These are phyloP conservation scores for Cutaneotrichosporon cyanovorans DNA, from an alignment of 1,284 basidiomycete species.

Conservation along the genomic window DNA sequence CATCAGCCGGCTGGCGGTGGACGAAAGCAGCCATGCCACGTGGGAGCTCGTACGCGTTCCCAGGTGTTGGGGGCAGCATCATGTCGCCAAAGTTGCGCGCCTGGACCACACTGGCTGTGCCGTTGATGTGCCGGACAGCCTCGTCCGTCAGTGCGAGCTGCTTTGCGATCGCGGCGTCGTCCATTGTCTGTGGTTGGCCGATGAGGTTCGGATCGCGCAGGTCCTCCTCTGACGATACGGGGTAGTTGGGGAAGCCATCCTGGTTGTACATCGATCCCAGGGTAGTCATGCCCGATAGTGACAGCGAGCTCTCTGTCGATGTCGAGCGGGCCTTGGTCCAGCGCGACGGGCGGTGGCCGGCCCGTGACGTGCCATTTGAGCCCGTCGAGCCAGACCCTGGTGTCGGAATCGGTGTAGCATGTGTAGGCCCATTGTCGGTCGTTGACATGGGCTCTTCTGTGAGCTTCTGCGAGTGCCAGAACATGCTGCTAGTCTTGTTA, in stretches of 20 bases:
- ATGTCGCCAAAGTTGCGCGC: conserved; percentile 15
- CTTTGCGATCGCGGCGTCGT: conserved; percentile 19
- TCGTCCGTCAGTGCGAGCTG: conserved; percentile 38
- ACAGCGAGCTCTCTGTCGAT: conserved; percentile 31
- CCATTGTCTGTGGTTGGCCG: conserved; percentile 17
- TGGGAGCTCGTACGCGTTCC: conserved; percentile 18
- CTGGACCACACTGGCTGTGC: conserved; percentile 33
- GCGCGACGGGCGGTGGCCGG: conserved; percentile 5
- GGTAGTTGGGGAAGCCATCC: conserved; percentile 35
- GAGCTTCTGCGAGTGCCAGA: conserved; percentile 1
- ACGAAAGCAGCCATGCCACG: conserved; percentile 16
- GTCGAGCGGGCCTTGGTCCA: conserved; percentile 24
- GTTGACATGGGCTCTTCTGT: conserved; percentile 1
- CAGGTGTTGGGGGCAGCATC: conserved; percentile 12
- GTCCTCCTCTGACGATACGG: conserved; percentile 13
- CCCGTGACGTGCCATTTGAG: conserved; percentile 3
- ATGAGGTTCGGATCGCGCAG: conserved; percentile 3
- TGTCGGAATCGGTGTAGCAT: background rate
- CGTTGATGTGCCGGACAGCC: conserved; percentile 38
- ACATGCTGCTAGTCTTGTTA: too few relatives aligned
- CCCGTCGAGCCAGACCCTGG: conserved; percentile 7
- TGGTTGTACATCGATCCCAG: conserved; percentile 40
- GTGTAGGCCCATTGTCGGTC: background rate
- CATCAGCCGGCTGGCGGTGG: conserved; percentile 3
- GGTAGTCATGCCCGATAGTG: conserved; percentile 19